Evolutionary conservation across 225 moss, liverwort and hornwort genomes (phyloP), one percentile per base, ranked within the genome.

Genomic region (Straminergon stramineum): DNA sequence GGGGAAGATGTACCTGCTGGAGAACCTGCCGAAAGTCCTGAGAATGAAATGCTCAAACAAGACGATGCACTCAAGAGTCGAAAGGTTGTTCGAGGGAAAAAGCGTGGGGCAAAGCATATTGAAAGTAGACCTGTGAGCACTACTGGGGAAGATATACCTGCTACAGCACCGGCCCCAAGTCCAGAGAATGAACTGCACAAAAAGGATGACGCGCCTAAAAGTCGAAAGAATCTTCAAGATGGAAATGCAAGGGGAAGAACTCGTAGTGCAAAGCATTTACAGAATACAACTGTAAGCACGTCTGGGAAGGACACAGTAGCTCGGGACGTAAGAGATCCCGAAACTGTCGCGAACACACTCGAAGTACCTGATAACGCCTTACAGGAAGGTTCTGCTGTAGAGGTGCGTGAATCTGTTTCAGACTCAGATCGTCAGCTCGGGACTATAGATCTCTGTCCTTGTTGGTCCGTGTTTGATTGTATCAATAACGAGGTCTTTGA

Each of bases 301-400:
- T 76, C 81, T 81, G 89, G 57, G 86, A 90, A 87, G 39, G 91
- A 77, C 86, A 53, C 85, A 78, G 75, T 79, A 35, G 74, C 91
- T 75, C 69, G 63, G 53, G 90, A 85, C 56, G 45, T 48, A 57
- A 83, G 76, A 84, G 91, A 90, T 62, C 70, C 81, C 34, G 84
- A 86, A 86, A 79, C 70, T 68, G 87, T 68, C 56, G 77, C 77
- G 55, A 92, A 91, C 81, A 89, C 81, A 67, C 85, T 83, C 52
- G 90, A 90, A 56, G 57, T 75, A 81, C 69, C 84, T 75, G 94
- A 90, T 37, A 55, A 58, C 76, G 82, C 88, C 70, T 21, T 69
- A 56, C 81, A 28, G 62, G 79, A 92, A 61, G 95, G 91, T 75
- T 89, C 93, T 84, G 86, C 75, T 93, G 95, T 92, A 69, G 95